Conservation (phyloP, 257 asterid genomes). For the Capsicum chinense region DNA sequence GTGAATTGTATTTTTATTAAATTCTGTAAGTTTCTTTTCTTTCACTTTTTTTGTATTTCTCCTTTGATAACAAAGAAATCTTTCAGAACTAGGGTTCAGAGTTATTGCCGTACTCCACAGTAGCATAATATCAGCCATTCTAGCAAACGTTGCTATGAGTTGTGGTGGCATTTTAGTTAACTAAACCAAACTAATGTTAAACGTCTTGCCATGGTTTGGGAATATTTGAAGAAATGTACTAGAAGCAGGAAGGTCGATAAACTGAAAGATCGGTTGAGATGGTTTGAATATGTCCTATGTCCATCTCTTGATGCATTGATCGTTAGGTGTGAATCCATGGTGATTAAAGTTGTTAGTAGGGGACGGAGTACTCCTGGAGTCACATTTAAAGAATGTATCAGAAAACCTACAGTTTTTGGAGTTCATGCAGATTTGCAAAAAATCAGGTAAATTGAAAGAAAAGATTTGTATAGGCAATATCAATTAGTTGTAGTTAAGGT, state of each 20-base stretch:
- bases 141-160: background rate
- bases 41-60: background rate
- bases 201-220: background rate
- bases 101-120: background rate
- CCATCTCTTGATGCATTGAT: background rate
- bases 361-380: background rate
- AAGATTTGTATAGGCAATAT: background rate
- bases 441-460: constrained; percentile 8
- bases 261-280: constrained; percentile 12
- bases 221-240: background rate
- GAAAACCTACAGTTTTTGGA: background rate
- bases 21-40: background rate
- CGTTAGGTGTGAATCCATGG: constrained; percentile 15
- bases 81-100: background rate
- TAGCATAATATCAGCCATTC: background rate
- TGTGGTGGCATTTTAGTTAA: background rate
- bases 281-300: background rate
- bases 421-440: constrained; percentile 1
- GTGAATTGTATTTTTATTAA: background rate
- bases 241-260: constrained; percentile 7
- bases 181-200: background rate
- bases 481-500: constrained; percentile 6
- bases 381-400: background rate
- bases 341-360: background rate
- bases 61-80: background rate